Evolutionary conservation across 352 stramenopile genomes (phyloP), one percentile per base, ranked within the genome.

Genomic region (Globisporangium echinulatum): DNA sequence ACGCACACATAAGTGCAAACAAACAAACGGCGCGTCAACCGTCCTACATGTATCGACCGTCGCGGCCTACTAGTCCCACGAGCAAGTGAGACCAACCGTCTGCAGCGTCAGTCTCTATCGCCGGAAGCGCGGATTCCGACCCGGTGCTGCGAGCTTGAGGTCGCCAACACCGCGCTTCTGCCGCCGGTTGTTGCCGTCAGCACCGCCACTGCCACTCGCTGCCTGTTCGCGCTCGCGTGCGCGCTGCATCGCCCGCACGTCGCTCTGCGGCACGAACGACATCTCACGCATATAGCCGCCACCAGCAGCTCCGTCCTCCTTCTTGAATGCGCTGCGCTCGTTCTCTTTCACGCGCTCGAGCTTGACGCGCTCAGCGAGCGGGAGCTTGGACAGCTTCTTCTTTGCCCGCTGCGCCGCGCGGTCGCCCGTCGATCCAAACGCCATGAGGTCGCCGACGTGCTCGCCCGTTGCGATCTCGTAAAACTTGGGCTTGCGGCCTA

Each of bases 401-500:
- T 85, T 88, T 60, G 92, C 75, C 52, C 82, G 82, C 67, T 95
- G 85, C 36, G 64, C 70, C 52, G 72, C 77, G 59, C 70, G 75
- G 56, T 95, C 83, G 49, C 70, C 71, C 36, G 78, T 74, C 47
- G 82, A 87, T 4, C 80, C 80, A 52, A 95, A 91, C 6, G 74
- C 65, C 69, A 93, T 91, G 54, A 93, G 82, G 54, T 89, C 79
- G 52, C 77, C 74, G 54, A 96, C 74, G 55, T 88, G 88, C 58
- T 94, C 86, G 53, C 82, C 84, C 64, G 85, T 80, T 49, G 82
- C 79, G 40, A 96, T 88, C 70, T 94, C 84, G 70, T 91, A 93
- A 56, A 96, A 93, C 61, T 92, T 91, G 33, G 83, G 83, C 50
- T 85, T 90, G 54, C 59, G 64, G 73, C 74, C 4, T 49, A 1